phyloP scores from a whole-genome alignment of 495 filamentous ascomycete species.

The Aspergillus baeticus region DNA sequence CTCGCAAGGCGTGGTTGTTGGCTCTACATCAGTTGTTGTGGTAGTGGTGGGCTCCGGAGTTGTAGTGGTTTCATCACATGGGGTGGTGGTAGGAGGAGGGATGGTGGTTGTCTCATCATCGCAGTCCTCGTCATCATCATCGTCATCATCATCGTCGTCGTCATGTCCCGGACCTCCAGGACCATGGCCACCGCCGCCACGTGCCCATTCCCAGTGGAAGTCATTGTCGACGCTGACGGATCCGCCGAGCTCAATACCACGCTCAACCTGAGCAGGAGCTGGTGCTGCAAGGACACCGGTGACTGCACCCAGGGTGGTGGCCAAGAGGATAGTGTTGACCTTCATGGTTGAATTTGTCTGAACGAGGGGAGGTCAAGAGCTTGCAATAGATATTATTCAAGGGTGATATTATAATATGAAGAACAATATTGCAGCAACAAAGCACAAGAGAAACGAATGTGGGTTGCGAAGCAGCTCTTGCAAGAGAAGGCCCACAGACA shows the following conservation, averaged over 20 bases:
- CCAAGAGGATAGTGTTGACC: slow-evolving; percentile 10
- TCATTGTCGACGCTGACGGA: not conserved
- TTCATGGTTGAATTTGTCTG: slow-evolving; percentile 6
- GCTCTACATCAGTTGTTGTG: not conserved
- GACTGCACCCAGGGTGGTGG: slow-evolving; percentile 10
- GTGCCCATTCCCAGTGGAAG: not conserved
- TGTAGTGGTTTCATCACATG: not conserved
- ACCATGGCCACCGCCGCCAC: not conserved
- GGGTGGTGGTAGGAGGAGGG: not conserved
- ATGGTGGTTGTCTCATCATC: not conserved
- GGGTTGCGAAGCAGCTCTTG: slow-evolving; percentile 7
- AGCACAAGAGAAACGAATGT: slow-evolving; percentile 12
- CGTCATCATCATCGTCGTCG: not conserved
- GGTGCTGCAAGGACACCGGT: slow-evolving; percentile 12
- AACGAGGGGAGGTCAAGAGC: slow-evolving; percentile 11
- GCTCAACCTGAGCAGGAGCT: slow-evolving; percentile 6
- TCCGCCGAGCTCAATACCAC: not conserved
- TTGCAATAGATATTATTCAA: not conserved
- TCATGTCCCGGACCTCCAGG: not conserved
- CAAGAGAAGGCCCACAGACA: not conserved
- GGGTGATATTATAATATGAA: not conserved
- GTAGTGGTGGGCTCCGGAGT: not conserved
- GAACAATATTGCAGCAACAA: slow-evolving; percentile 1
- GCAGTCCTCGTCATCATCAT: not conserved
- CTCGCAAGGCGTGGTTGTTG: no score